A percentile compares a stretch with the other conserved stretches of the same genome.
Conservation (phyloP, 169 alveolate genomes). For the Haemoproteus tartakovskyi region DNA sequence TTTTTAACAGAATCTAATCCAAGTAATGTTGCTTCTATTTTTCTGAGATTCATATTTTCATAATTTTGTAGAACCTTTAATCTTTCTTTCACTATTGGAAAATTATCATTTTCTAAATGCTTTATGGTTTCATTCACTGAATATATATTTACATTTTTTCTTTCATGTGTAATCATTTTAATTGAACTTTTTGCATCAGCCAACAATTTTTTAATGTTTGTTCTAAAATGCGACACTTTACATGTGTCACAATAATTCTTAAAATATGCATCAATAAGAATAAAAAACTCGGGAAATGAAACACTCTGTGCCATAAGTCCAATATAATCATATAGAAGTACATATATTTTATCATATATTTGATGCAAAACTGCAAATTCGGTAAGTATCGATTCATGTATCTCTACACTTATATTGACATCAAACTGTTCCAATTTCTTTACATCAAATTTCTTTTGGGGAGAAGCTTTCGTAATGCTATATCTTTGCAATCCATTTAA, state of each 20-base stretch:
- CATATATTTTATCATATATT: slow-evolving; percentile 49
- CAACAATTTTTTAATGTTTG: slow-evolving; percentile 6
- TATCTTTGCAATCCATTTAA: slow-evolving; percentile 8
- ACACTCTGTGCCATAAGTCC: slow-evolving; percentile 48
- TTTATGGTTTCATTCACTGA: slow-evolving; percentile 11
- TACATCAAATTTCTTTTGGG: background rate
- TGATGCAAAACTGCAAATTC: slow-evolving; percentile 28
- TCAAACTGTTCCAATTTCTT: slow-evolving; percentile 23
- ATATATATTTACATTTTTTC: slow-evolving; percentile 32
- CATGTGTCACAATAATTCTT: slow-evolving; percentile 35
- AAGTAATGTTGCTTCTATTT: slow-evolving; percentile 19
- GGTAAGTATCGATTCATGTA: slow-evolving; percentile 34
- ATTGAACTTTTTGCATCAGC: slow-evolving; percentile 40
- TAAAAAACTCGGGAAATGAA: slow-evolving; percentile 54
- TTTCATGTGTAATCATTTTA: slow-evolving; percentile 23
- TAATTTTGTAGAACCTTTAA: slow-evolving; percentile 9
- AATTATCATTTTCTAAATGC: slow-evolving; percentile 19
- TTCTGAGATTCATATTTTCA: slow-evolving; percentile 12
- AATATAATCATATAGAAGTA: slow-evolving; percentile 33
- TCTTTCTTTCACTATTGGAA: slow-evolving; percentile 20
- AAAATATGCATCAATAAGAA: slow-evolving; percentile 25
- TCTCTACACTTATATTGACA: slow-evolving; percentile 10
- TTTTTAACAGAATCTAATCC: slow-evolving; percentile 24
- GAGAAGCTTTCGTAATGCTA: background rate
- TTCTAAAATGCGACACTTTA: slow-evolving; percentile 11